Base-by-base conservation (phyloP, 176 grass and related monocot genomes). In the Raddia distichophylla region DNA sequence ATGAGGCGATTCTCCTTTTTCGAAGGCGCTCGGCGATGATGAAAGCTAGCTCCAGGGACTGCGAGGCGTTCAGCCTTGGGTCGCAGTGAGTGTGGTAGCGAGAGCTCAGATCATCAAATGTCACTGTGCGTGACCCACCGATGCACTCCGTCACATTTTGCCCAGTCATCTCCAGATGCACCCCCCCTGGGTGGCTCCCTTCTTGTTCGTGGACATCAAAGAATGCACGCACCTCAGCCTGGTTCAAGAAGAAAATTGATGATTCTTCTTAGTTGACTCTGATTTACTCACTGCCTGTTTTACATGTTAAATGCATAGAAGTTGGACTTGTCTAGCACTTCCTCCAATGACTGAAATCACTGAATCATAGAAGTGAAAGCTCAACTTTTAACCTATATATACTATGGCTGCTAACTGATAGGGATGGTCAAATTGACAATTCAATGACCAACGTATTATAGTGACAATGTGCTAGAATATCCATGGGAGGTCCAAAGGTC, bases 121-220 rank as follows among this genome's bases (percentile, higher is more conserved):
- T 95, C 54, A 95, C 87, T 0, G 86, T 87, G 14, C 90, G 73
- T 12, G 87, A 92, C n/a, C 90, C 93, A 8, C 93, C 93, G 42
- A 95, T 90, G 82, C 93, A 92, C 62, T 95, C 93, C 5, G 90
- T 95, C 75, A 95, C 90, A 57, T 95, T 95, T 73, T 95, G 93
- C 19, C 93, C 93, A 0, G 93, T 95, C 93, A 95, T 92, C 84
- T 95, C 93, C 70, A 92, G 84, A 48, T 95, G 93, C 69, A 92
- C 90, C 15, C 93, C 93, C 76, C 90, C 87, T 12, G 93, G 93
- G 62, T 92, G 82, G 70, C 93, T 92, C 35, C 93, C 93, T 90
- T 95, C 93, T 92, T 92, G 87, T 45, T 88, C 87, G 3, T 92
- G 93, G 14, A 95, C 93, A 85, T 92, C 90, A 68, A 95, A 95